phyloP scores from a whole-genome alignment of 805 yeast genomes.

The Schwanniomyces polymorphus region DNA sequence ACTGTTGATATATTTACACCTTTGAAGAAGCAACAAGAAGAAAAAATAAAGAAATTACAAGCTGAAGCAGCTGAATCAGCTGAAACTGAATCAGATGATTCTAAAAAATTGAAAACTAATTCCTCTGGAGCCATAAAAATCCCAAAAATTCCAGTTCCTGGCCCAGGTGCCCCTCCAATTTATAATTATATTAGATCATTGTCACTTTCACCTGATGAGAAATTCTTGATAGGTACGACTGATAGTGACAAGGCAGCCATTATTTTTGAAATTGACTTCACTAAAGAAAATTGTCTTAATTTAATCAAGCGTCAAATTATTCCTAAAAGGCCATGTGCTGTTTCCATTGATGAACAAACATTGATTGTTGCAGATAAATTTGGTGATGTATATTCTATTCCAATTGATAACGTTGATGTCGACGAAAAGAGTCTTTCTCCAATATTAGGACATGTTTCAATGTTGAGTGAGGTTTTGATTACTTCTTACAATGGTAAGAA shows the following conservation, averaged over 20 bases:
- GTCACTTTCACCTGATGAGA: slow-evolving; percentile 49
- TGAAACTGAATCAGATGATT: slow-evolving; percentile 24
- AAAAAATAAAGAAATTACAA: slow-evolving; percentile 31
- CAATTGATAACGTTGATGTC: slow-evolving; percentile 37
- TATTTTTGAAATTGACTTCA: slow-evolving; percentile 48
- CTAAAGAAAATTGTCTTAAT: slow-evolving; percentile 40
- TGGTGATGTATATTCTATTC: slow-evolving; percentile 84
- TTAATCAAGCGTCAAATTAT: slow-evolving; percentile 70
- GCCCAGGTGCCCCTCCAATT: slow-evolving; percentile 67
- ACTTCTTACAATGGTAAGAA: slow-evolving; percentile 39
- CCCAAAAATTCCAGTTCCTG: slow-evolving; percentile 61
- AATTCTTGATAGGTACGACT: slow-evolving; percentile 63
- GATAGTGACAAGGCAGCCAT: slow-evolving; percentile 83
- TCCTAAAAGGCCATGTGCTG: slow-evolving; percentile 91
- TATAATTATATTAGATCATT: slow-evolving; percentile 70
- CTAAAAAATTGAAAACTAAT: slow-evolving; percentile 30
- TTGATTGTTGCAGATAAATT: slow-evolving; percentile 88
- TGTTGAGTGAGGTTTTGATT: slow-evolving; percentile 77
- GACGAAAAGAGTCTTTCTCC: slow-evolving; percentile 56
- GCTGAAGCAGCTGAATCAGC: slow-evolving; percentile 16
- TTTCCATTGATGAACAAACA: slow-evolving; percentile 51
- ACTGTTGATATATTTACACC: slow-evolving; percentile 47
- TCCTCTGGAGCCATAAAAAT: slow-evolving; percentile 21
- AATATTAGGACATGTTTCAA: slow-evolving; percentile 91
- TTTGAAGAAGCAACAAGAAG: slow-evolving; percentile 49